Evolutionary conservation across 345 rosid species (phyloP), one percentile per base, ranked within the genome.

Genomic region (Linum trigynum): DNA sequence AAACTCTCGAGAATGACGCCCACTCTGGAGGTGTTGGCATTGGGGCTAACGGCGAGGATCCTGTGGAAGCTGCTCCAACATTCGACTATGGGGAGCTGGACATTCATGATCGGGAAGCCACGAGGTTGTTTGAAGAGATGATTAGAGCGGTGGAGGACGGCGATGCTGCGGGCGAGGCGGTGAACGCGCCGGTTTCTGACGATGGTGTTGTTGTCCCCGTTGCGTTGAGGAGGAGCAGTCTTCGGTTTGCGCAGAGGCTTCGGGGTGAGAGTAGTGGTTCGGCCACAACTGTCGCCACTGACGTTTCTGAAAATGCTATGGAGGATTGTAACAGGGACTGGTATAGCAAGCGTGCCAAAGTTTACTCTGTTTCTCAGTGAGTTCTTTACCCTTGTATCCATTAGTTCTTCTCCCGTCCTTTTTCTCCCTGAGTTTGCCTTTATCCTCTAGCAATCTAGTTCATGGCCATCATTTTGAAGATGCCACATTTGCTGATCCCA

Each of bases 271-370:
- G 53, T 48, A 74, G 91, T 69, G 79, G 82, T 66, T 67, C 76
- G 2, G 58, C 73, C 0, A 55, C 62, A 0, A 67, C 57, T 32
- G 74, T 36, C 10, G 76, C 55, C 48, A 66, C 59, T 35, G 38
- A 35, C 38, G 63, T n/a, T 16, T 23, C 32, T 2, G 32, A 23
- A 4, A 10, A 61, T 16, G 64, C 8, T 12, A 39, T 16, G 15
- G 64, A 38, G 41, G 64, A 41, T 38, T 41, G n/a, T n/a, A 17
- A 16, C 12, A 7, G 41, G 64, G 77, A 69, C 41, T 36, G 50
- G 35, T 71, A 74, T 48, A 61, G 88, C 77, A 94, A 94, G 72
- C 85, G 99, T 67, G 97, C 97, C n/a, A 94, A 74, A 81, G 85
- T 91, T 43, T 72, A 80, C 65, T 64, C 81, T 61, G 81, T 68